Evolutionary conservation across 176 grass and related monocot genomes (phyloP).

Genomic region (Avena insularis): DNA sequence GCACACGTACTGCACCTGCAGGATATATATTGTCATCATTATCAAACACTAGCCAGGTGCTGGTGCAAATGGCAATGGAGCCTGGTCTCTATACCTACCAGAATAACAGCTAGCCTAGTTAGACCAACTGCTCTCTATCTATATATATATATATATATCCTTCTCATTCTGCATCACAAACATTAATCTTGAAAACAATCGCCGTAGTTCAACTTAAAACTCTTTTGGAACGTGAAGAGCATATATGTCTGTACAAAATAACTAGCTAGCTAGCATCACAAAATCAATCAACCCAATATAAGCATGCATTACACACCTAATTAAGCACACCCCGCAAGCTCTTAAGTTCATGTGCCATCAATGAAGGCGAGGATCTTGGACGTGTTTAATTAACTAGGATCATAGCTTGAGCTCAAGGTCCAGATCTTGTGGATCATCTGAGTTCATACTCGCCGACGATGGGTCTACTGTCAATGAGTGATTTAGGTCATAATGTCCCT

Average conservation of each 20-base stretch:
- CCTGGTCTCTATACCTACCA: neutral
- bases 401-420: slow-evolving; percentile 67
- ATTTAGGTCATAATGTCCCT: slow-evolving; percentile 37
- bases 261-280: slow-evolving; percentile 34
- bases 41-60: neutral
- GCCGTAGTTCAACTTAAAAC: neutral
- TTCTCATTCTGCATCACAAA: neutral
- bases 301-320: slow-evolving; percentile 15
- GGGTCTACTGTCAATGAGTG: neutral
- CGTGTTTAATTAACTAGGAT: neutral
- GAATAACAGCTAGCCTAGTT: neutral
- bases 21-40: neutral
- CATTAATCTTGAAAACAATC: neutral
- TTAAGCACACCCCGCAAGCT: slow-evolving; percentile 37
- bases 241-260: slow-evolving; percentile 17
- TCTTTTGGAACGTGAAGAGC: neutral
- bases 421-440: slow-evolving; percentile 49
- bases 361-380: neutral
- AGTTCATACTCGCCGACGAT: neutral
- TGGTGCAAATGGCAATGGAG: neutral
- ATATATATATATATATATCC: neutral
- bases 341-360: slow-evolving; percentile 11
- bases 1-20: neutral
- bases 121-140: neutral
- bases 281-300: slow-evolving; percentile 24